Evolutionary conservation across 495 filamentous ascomycete genomes (phyloP).

Genomic region (Hyaloscypha variabilis): DNA sequence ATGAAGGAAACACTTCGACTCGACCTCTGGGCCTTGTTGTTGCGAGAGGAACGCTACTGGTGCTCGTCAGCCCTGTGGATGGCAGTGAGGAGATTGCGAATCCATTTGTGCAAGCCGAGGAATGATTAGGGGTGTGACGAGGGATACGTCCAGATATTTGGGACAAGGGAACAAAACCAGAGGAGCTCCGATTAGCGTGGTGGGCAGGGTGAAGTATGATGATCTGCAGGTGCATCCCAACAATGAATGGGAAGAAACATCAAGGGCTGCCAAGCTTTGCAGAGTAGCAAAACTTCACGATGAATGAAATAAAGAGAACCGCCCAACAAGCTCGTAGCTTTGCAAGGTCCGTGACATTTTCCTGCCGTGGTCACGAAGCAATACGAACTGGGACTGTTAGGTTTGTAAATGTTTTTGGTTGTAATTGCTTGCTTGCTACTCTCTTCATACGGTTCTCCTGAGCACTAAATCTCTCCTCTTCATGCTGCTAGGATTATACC

Average conservation of each 20-base stretch:
- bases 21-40: conserved; percentile 89
- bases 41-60: conserved; percentile 87
- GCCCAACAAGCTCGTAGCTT: no score
- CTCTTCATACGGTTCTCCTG: not conserved
- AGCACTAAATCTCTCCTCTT: not conserved
- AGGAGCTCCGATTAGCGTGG: no score
- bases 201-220: no score
- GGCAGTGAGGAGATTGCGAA: conserved; percentile 96
- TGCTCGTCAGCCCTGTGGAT: conserved; percentile 88
- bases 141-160: no score
- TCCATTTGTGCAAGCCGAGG: conserved; percentile 78
- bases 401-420: not conserved
- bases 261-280: no score
- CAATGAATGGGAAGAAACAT: no score
- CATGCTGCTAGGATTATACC: not conserved
- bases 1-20: conserved; percentile 84
- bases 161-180: no score
- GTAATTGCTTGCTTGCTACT: not conserved
- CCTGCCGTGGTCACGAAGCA: not conserved
- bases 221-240: no score
- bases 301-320: no score
- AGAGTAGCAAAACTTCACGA: no score
- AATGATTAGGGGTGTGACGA: conserved; percentile 32
- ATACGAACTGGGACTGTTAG: not conserved
- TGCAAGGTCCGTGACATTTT: no score